phyloP scores from a whole-genome alignment of 2,329 filamentous ascomycete species.

The Fusarium foetens region DNA sequence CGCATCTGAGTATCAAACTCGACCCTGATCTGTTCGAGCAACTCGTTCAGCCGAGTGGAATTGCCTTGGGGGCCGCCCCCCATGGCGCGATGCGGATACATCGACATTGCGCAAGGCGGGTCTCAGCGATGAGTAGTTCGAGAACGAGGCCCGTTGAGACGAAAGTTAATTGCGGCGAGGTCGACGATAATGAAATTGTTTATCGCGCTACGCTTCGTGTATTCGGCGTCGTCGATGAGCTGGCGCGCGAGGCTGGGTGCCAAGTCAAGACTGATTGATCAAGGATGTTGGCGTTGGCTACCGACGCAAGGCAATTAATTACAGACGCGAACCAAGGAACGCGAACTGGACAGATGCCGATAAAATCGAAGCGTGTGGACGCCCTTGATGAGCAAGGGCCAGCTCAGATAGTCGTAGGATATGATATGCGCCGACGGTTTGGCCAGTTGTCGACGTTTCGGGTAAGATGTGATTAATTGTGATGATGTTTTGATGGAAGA shows the following conservation, averaged over 20 bases:
- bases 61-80: constrained; percentile 71
- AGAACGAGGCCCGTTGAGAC: constrained; percentile 24
- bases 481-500: constrained; percentile 45
- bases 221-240: constrained; percentile 22
- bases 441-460: constrained; percentile 29
- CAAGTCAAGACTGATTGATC: constrained; percentile 11
- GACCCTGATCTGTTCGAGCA: constrained; percentile 87
- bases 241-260: constrained; percentile 38
- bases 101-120: constrained; percentile 64
- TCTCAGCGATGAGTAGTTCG: constrained; percentile 30
- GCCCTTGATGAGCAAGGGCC: constrained; percentile 16
- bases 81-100: constrained; percentile 94
- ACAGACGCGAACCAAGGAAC: constrained; percentile 33
- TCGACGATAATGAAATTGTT: constrained; percentile 1
- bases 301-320: constrained; percentile 22
- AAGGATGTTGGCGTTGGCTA: constrained; percentile 23
- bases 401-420: constrained; percentile 4
- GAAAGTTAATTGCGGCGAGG: not conserved
- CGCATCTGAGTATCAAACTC: constrained; percentile 91
- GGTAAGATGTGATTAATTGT: constrained; percentile 30
- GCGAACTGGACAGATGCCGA: constrained; percentile 8
- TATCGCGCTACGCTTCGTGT: constrained; percentile 17
- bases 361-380: not conserved
- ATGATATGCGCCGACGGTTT: constrained; percentile 4
- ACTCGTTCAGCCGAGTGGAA: constrained; percentile 81